Evolutionary conservation across 2,329 filamentous ascomycete genomes (phyloP).

Genomic region (Aspergillus fischeri): DNA sequence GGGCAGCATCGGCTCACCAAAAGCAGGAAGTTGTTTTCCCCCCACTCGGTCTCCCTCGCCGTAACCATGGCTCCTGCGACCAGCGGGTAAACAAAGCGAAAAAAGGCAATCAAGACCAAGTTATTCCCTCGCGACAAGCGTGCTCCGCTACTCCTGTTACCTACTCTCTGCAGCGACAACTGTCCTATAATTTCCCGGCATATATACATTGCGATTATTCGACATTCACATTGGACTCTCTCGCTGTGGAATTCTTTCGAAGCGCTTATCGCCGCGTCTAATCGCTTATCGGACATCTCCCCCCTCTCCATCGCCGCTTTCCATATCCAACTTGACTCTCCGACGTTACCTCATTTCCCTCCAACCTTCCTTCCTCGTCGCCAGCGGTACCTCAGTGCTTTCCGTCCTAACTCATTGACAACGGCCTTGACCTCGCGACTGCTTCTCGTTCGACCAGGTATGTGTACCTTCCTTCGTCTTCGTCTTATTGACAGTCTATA

Average conservation of each 20-base stretch:
- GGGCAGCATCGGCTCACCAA: not conserved
- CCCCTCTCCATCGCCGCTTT: not conserved
- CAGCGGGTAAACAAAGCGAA: constrained; percentile 15
- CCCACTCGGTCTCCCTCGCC: not conserved
- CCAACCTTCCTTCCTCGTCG: constrained; percentile 4
- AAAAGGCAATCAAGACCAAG: constrained; percentile 5
- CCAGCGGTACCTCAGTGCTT: constrained; percentile 2
- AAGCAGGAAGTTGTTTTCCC: not conserved
- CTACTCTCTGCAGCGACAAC: not conserved
- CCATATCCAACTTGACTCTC: constrained; percentile 8
- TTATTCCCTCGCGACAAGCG: not conserved
- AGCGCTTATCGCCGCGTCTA: constrained; percentile 20
- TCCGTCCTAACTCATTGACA: not conserved
- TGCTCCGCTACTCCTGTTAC: not conserved
- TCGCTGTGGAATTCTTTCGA: not conserved
- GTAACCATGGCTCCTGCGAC: constrained; percentile 7
- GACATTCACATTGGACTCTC: not conserved
- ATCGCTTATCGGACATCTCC: constrained; percentile 16
- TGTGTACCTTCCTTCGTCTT: constrained; percentile 9
- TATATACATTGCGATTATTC: not conserved
- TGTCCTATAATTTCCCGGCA: not conserved
- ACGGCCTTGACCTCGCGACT: constrained; percentile 10
- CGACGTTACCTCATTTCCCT: not conserved
- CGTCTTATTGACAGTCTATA: constrained; percentile 1
- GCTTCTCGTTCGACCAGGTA: constrained; percentile 13